Conservation (phyloP, 2,329 filamentous ascomycete species). For the Macrophomina tecta region DNA sequence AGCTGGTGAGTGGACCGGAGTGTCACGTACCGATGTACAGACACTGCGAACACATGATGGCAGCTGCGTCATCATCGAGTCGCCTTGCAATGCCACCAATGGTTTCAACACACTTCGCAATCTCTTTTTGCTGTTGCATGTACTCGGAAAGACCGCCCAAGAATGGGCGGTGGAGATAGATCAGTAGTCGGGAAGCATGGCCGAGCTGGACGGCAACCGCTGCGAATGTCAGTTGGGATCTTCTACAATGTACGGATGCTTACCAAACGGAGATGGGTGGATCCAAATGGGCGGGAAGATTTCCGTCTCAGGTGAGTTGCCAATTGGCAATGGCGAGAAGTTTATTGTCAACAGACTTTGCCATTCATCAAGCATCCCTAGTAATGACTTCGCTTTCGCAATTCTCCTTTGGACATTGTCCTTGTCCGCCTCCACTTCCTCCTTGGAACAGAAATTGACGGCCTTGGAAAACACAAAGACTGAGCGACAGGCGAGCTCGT, state of each 20-base stretch:
- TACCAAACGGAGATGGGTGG: conserved; percentile 53
- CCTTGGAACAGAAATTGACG: conserved; percentile 64
- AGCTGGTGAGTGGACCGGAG: background rate
- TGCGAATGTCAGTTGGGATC: conserved; percentile 29
- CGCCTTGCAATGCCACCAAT: conserved; percentile 18
- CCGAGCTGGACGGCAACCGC: conserved; percentile 59
- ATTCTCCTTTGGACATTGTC: conserved; percentile 50
- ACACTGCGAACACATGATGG: conserved; percentile 28
- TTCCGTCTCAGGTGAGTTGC: background rate
- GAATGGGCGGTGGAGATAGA: conserved; percentile 60
- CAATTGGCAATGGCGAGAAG: conserved; percentile 50
- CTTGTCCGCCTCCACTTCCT: conserved; percentile 53
- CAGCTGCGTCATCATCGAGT: conserved; percentile 26
- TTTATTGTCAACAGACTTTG: conserved; percentile 49
- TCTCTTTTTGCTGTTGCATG: conserved; percentile 49
- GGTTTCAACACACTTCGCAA: conserved; percentile 54
- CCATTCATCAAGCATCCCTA: conserved; percentile 61
- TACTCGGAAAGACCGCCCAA: conserved; percentile 58
- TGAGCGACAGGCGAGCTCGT: conserved; percentile 61
- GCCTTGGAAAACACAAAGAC: conserved; percentile 63
- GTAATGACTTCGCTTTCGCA: conserved; percentile 52
- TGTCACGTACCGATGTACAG: conserved; percentile 22
- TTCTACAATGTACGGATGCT: conserved; percentile 12
- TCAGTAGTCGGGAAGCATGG: conserved; percentile 59
- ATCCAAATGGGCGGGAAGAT: conserved; percentile 58